Evolutionary conservation across 2,329 filamentous ascomycete genomes (phyloP).

Genomic region (Fusarium compactum): DNA sequence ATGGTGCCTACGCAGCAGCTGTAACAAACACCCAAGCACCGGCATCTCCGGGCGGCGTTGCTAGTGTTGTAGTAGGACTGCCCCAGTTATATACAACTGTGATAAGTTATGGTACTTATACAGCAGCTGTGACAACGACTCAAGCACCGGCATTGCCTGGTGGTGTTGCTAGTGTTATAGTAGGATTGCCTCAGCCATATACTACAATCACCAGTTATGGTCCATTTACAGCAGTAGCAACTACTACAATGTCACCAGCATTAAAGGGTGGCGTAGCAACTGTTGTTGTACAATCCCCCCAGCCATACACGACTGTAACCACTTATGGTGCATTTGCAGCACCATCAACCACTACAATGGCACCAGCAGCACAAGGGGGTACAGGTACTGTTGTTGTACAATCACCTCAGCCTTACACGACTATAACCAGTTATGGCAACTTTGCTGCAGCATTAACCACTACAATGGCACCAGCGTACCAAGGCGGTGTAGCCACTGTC

Average conservation of each 20-base stretch:
- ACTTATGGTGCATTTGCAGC: neutral
- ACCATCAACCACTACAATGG: neutral
- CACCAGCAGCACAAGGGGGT: neutral
- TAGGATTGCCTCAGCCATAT: neutral
- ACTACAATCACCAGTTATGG: neutral
- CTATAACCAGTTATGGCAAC: neutral
- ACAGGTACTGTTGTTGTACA: neutral
- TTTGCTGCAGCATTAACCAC: neutral
- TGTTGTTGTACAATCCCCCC: neutral
- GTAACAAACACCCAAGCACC: neutral
- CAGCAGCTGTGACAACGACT: neutral
- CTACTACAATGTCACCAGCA: neutral
- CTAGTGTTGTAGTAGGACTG: neutral
- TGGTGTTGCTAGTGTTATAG: neutral
- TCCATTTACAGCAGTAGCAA: neutral
- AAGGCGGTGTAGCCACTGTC: no score
- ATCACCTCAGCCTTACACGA: neutral
- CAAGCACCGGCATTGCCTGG: neutral
- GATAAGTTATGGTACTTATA: neutral
- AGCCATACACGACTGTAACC: neutral
- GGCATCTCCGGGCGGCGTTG: neutral
- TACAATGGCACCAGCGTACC: no score
- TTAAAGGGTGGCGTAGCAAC: neutral
- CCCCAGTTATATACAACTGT: neutral
- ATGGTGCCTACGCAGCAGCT: neutral